Base-by-base conservation (phyloP, 257 asterid species). In the Nemophila menziesii region DNA sequence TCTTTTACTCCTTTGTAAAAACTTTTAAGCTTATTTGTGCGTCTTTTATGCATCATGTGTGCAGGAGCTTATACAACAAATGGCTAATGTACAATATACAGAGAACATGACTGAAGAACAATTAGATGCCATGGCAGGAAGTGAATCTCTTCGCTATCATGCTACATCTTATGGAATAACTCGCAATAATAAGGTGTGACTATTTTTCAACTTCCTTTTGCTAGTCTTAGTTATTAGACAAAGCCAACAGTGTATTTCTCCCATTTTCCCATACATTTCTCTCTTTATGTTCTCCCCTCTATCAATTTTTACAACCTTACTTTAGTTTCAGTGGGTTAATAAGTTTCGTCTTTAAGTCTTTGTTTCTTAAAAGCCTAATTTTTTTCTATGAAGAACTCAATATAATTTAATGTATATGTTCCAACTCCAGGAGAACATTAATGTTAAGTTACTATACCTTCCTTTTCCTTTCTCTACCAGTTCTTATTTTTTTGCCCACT, bases 101-200 rank as follows among this genome's bases (percentile, higher is more conserved):
- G 99, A 90, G 71, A 90, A 90, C 74, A 85, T 90, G 96, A 90
- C 99, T 0, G 99, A 90, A 75, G 99, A 90, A 44, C 96, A 90
- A 49, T 69, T 90, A 62, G 99, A 90, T 72, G 87, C 99, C 47
- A 85, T 90, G 99, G 82, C 96, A 46, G 99, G 96, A 69, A 81
- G 99, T 67, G 99, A 90, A 22, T 81, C 93, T 8, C 96, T 90
- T 39, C 99, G 99, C 13, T 90, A 85, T 70, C 99, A 90, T 71
- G 96, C 94, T 34, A 90, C 99, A 17, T 86, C 99, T 49, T 85
- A 76, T 68, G 99, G 99, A 43, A 58, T 85, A 39, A 71, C 83
- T 22, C 78, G 82, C 69, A 90, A 90, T 68, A 90, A 85, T 69
- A 90, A 90, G 94, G 99, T 85, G 99, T 85, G 54, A 44, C 19